phyloP scores from a whole-genome alignment of 306 rosid genomes.

The Begonia loranthoides region DNA sequence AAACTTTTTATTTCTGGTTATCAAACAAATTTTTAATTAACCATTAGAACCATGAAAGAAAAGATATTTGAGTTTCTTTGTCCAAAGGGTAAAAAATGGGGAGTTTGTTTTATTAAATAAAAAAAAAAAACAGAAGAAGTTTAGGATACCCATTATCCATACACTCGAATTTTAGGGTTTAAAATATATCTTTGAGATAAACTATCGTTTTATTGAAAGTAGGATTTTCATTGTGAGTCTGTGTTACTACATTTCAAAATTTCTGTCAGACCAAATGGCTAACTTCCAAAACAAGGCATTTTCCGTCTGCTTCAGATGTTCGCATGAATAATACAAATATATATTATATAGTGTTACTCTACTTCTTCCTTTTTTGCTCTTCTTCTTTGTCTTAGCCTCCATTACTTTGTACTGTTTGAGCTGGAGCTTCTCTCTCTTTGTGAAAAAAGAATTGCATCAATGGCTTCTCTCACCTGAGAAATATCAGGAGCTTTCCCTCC shows the following conservation, averaged over 20 bases:
- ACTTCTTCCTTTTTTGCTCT: not conserved
- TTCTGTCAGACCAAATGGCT: not conserved
- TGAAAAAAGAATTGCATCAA: conserved; percentile 64
- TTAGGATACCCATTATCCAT: no score
- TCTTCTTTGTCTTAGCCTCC: not conserved
- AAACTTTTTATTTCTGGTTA: no score
- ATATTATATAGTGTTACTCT: not conserved
- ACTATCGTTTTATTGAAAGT: no score
- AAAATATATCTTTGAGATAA: no score
- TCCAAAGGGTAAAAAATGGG: no score
- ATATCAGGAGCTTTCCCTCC: conserved; percentile 82
- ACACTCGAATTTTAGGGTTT: no score
- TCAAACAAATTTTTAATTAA: no score
- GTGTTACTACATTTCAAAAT: not conserved
- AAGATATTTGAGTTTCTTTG: no score
- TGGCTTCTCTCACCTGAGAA: conserved; percentile 86
- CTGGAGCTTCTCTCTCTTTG: conserved; percentile 45
- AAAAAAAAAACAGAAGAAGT: no score
- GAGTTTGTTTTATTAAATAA: no score
- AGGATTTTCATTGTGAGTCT: not conserved
- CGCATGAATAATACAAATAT: not conserved
- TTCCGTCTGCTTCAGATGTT: not conserved
- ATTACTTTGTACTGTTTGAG: conserved; percentile 24
- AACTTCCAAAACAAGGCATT: conserved; percentile 1
- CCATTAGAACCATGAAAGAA: no score